A percentile compares a stretch with the other conserved stretches of the same genome.
Conservation (phyloP, 768 basidiomycete species). For the Kwoniella sp. region DNA sequence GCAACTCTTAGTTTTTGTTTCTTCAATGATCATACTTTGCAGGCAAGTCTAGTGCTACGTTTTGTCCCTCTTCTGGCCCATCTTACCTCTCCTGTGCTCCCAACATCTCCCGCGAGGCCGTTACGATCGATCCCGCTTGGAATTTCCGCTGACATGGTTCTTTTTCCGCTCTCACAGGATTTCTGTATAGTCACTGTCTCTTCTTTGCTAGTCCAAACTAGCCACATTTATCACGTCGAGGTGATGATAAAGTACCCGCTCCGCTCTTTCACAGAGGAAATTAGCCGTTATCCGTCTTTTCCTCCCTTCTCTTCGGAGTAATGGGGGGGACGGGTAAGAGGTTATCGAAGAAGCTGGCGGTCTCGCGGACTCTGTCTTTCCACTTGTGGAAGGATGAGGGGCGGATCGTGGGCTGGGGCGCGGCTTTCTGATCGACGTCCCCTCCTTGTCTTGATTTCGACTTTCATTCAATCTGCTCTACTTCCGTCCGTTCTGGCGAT, state of each 20-base stretch:
- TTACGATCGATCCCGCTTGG: too few relatives aligned
- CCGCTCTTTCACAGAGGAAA: constrained; percentile 54
- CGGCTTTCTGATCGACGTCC: constrained; percentile 55
- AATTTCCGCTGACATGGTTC: constrained; percentile 18
- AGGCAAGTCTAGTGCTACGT: constrained; percentile 14
- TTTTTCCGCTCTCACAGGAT: constrained; percentile 33
- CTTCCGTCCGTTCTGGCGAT: constrained; percentile 1
- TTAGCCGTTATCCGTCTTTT: constrained; percentile 22
- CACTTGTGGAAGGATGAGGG: constrained; percentile 29
- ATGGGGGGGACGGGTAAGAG: neutral
- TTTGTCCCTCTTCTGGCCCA: constrained; percentile 17
- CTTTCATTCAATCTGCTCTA: constrained; percentile 13
- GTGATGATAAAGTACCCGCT: constrained; percentile 53
- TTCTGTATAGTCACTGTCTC: constrained; percentile 55
- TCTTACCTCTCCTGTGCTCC: constrained; percentile 19
- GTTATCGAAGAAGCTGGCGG: constrained; percentile 55
- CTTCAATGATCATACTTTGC: constrained; percentile 30
- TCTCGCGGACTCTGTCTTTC: constrained; percentile 20
- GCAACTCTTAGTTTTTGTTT: constrained; percentile 18
- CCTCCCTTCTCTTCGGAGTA: too few relatives aligned
- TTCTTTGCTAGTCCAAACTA: constrained; percentile 55
- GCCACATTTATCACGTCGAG: constrained; percentile 55
- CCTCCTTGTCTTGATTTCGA: too few relatives aligned
- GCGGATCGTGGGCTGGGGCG: constrained; percentile 41
- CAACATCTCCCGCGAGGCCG: too few relatives aligned